Base-by-base conservation (phyloP, 2,329 filamentous ascomycete genomes). In the Akanthomyces lecanii region DNA sequence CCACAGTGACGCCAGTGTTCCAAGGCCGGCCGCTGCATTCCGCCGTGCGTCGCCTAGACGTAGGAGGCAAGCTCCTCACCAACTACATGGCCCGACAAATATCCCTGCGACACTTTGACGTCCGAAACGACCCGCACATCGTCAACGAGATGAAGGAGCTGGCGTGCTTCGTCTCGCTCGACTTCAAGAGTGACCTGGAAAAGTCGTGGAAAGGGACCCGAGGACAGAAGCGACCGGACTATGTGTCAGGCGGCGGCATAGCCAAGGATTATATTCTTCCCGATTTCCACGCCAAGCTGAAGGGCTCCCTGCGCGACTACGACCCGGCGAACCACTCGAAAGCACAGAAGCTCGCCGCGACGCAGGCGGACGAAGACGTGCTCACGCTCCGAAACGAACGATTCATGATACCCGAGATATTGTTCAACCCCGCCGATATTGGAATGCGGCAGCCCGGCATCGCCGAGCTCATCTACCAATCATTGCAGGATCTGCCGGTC, bases 121-220 rank as follows among this genome's bases (percentile, higher is more conserved):
- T 99, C 86, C 87, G 95, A 66, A 93, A 96, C 74, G 95, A 99
- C 70, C 89, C 90, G 0, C 89, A 96, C 74, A 89, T 98, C 57
- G 92, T 97, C 73, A 97, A 97, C 70, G 91, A 97, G 74, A 93
- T 98, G 75, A 99, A 99, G 72, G 95, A 99, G 73, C 83, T 89
- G 5, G 87, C 90, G 0, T 96, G 91, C 72, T 98, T 90, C 69
- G 87, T 97, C 12, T 89, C 90, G 2, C 78, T 85, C 1, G 86
- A 96, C 71, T 97, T 98, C 74, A 79, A 81, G 30, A 71, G 74
- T 7, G 91, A 97, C 68, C 83, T 99, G 42, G 93, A 98, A 66
- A 83, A 82, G 66, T 89, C 88, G 0, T 97, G 92, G 92, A 95
- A 92, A 74, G 90, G 89, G 7, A 86, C 89, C 1, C 78, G 84